These are phyloP conservation scores for Alectoria sarmentosa DNA, from an alignment of 495 filamentous ascomycete species.

Conservation along the genomic window DNA sequence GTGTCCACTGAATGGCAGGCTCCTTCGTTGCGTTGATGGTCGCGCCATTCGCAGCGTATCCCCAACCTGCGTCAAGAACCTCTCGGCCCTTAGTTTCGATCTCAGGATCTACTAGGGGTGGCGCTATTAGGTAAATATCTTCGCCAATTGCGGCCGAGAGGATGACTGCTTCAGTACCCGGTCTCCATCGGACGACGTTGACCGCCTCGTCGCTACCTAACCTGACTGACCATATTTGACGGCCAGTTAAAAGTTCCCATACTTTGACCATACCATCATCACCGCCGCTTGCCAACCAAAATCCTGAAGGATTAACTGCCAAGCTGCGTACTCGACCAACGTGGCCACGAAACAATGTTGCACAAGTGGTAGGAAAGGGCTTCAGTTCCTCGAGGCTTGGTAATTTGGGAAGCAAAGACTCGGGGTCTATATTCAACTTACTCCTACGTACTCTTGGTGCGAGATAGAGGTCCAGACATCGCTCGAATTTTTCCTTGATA, in stretches of 20 bases:
- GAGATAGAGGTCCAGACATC: constrained; percentile 91
- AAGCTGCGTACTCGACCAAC: constrained; percentile 81
- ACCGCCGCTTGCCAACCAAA: constrained; percentile 81
- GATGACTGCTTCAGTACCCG: constrained; percentile 70
- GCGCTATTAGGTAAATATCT: constrained; percentile 74
- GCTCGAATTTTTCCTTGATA: constrained; percentile 91
- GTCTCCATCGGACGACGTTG: constrained; percentile 84
- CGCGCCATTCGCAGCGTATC: constrained; percentile 69
- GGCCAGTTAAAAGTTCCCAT: constrained; percentile 76
- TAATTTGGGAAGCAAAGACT: constrained; percentile 86
- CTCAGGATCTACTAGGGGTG: constrained; percentile 62
- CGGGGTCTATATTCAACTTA: constrained; percentile 93
- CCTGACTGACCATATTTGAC: constrained; percentile 78
- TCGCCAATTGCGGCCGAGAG: constrained; percentile 80
- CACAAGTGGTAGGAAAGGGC: constrained; percentile 85
- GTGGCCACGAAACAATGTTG: constrained; percentile 79
- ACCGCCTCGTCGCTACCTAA: constrained; percentile 76
- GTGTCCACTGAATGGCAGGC: constrained; percentile 71
- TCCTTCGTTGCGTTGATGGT: constrained; percentile 62
- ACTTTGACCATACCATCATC: constrained; percentile 90
- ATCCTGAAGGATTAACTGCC: constrained; percentile 66
- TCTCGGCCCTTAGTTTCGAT: constrained; percentile 66
- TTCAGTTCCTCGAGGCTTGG: constrained; percentile 89
- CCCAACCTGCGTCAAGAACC: constrained; percentile 78
- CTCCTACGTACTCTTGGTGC: constrained; percentile 87